phyloP scores from a whole-genome alignment of 805 yeast species.

The Diddensiella transvaalensis region DNA sequence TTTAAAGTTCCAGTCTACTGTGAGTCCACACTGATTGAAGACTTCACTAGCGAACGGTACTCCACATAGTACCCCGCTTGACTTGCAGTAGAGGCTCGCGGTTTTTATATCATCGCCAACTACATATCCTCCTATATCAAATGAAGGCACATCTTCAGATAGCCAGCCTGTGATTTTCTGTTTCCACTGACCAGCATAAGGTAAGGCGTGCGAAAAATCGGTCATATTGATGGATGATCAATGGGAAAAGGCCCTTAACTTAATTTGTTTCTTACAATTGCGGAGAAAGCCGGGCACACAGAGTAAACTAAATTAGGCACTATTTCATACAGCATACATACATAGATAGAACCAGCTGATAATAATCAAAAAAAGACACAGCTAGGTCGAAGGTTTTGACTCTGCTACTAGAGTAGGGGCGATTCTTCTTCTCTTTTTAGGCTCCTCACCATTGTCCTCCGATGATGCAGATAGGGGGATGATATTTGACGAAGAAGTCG shows the following conservation, averaged over 20 bases:
- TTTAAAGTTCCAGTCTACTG: constrained; percentile 64
- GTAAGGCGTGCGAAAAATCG: constrained; percentile 43
- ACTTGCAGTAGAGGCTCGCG: constrained; percentile 80
- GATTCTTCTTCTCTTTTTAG: constrained; percentile 36
- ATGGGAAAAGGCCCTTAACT: no score
- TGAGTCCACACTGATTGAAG: constrained; percentile 66
- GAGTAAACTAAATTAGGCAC: no score
- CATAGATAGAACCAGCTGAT: no score
- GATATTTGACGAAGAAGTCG: no score
- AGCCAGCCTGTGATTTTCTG: constrained; percentile 70
- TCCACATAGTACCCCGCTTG: constrained; percentile 76
- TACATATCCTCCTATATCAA: constrained; percentile 91
- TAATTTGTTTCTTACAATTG: no score
- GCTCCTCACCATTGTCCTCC: constrained; percentile 7
- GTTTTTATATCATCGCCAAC: constrained; percentile 74
- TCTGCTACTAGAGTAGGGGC: constrained; percentile 34
- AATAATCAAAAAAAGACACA: no score
- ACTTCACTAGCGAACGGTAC: constrained; percentile 88
- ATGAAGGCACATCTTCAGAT: constrained; percentile 86
- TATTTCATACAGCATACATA: no score
- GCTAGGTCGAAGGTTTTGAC: no score
- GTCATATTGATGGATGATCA: no score
- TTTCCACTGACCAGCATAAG: constrained; percentile 78
- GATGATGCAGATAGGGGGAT: constrained; percentile 1
- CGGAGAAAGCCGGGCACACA: no score